Percentiles rank a stretch among this genome's conserved stretches.
These are phyloP conservation scores for Cladorrhinum sp. DNA, from an alignment of 2,329 filamentous ascomycete species.

Conservation along the genomic window DNA sequence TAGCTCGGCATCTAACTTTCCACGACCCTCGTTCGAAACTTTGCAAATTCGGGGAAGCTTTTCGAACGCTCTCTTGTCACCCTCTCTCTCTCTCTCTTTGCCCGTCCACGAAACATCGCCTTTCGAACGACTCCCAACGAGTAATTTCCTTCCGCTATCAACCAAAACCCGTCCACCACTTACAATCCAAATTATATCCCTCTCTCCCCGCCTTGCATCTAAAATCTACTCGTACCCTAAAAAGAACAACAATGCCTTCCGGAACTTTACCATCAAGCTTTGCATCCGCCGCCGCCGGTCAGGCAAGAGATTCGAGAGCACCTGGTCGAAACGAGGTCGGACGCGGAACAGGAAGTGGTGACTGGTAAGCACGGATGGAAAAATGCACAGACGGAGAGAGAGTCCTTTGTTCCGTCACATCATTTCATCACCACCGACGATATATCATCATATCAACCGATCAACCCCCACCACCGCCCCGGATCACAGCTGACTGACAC, in stretches of 20 bases:
- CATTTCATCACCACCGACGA: background rate
- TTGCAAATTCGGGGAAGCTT: conserved; percentile 27
- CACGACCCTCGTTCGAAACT: conserved; percentile 29
- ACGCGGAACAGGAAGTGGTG: conserved; percentile 57
- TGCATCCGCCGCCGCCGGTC: conserved; percentile 77
- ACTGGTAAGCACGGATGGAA: conserved; percentile 62
- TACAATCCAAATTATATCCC: background rate
- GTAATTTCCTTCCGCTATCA: background rate
- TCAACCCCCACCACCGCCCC: background rate
- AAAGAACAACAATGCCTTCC: conserved; percentile 54
- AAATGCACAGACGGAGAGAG: background rate
- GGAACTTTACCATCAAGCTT: conserved; percentile 74
- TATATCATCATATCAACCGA: background rate
- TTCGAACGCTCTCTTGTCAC: conserved; percentile 13
- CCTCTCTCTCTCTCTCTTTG: conserved; percentile 4
- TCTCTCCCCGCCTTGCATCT: too few relatives aligned
- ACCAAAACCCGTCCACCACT: background rate
- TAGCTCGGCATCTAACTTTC: conserved; percentile 25
- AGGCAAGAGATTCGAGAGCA: conserved; percentile 59
- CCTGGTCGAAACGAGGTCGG: conserved; percentile 53
- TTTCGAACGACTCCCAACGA: conserved; percentile 14
- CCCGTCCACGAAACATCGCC: conserved; percentile 4
- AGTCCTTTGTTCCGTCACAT: background rate
- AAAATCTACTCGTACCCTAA: background rate
- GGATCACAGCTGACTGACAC: background rate